Evolutionary conservation across 768 basidiomycete species (phyloP).

Genomic region (Boletus tylopilopsis): DNA sequence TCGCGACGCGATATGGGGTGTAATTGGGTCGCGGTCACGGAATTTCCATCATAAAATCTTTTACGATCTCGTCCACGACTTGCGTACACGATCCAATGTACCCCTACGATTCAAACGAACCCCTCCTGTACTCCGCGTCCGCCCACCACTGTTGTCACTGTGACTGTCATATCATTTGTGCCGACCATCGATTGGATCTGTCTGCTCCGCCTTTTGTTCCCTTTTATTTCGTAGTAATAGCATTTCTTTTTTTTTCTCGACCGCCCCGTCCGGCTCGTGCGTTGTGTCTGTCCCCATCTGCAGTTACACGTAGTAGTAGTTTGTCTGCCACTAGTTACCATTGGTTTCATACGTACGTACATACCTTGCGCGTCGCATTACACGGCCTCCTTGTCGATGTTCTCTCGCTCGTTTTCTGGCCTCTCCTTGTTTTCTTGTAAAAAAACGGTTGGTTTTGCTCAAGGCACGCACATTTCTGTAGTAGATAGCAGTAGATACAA

Average conservation of each 20-base stretch:
- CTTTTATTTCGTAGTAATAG: constrained; percentile 21
- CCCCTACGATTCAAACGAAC: constrained; percentile 11
- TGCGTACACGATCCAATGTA: constrained; percentile 7
- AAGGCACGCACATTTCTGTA: constrained; percentile 25
- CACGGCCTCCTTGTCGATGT: constrained; percentile 2
- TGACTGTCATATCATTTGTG: constrained; percentile 27
- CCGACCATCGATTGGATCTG: constrained; percentile 23
- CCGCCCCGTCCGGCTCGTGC: constrained; percentile 12
- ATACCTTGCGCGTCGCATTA: constrained; percentile 8
- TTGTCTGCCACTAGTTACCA: constrained; percentile 26
- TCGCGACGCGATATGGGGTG: constrained; percentile 84
- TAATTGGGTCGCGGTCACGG: constrained; percentile 33
- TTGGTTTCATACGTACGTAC: constrained; percentile 12
- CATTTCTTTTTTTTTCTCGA: constrained; percentile 19
- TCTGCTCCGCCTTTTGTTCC: constrained; percentile 4
- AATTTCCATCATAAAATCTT: background rate
- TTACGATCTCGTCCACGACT: constrained; percentile 16
- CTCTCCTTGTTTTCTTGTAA: background rate
- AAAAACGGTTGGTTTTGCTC: background rate
- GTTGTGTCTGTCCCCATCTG: constrained; percentile 24
- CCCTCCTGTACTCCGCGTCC: constrained; percentile 6
- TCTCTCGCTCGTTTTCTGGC: background rate
- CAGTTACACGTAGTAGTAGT: constrained; percentile 31
- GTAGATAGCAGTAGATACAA: constrained; percentile 39
- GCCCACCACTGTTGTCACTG: constrained; percentile 17